These are phyloP conservation scores for Spiromastix sp. DNA, from an alignment of 2,329 filamentous ascomycete genomes.

Conservation along the genomic window DNA sequence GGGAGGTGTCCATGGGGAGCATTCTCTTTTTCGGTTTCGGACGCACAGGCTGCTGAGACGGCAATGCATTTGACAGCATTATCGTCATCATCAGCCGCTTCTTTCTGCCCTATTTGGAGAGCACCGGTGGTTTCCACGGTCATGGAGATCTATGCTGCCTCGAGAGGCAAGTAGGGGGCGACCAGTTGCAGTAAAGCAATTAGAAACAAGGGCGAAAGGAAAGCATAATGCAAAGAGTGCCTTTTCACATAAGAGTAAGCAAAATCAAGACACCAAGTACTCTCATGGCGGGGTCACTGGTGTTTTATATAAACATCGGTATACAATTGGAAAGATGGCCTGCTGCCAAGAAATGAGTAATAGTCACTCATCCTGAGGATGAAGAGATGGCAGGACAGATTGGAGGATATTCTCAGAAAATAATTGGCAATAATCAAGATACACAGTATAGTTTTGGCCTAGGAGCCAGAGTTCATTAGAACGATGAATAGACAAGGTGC, in stretches of 20 bases:
- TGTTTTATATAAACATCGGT: no score
- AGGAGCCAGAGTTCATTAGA: no score
- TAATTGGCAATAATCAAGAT: no score
- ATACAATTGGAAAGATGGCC: neutral
- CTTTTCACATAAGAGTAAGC: neutral
- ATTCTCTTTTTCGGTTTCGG: neutral
- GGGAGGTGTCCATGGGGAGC: no score
- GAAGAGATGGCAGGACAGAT: no score
- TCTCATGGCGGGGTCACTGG: neutral
- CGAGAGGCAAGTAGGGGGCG: neutral
- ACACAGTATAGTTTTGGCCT: no score
- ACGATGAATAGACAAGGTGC: no score
- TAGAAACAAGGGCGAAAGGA: neutral
- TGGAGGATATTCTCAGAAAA: no score
- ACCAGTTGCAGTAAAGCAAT: neutral
- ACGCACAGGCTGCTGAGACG: neutral
- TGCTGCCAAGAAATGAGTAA: neutral
- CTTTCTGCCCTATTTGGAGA: neutral
- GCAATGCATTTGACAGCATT: neutral
- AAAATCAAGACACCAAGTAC: neutral
- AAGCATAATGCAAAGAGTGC: neutral
- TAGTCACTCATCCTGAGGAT: neutral
- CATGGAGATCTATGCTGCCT: no score
- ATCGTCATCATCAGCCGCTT: neutral
- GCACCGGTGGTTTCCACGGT: neutral